phyloP scores from a whole-genome alignment of 2,329 filamentous ascomycete genomes.

The Cladosporium velox region DNA sequence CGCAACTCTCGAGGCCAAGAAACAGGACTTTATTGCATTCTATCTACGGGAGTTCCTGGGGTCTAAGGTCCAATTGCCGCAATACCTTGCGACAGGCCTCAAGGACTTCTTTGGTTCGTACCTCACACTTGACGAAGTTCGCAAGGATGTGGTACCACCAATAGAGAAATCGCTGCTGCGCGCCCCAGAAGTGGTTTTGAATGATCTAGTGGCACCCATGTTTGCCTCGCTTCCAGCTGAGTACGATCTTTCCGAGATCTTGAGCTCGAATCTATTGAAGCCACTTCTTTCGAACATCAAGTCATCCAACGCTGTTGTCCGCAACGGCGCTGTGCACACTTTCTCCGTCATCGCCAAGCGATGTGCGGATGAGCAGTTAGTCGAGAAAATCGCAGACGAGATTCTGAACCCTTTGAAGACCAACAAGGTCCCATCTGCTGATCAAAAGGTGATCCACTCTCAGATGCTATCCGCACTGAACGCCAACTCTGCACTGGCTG shows the following conservation, averaged over 20 bases:
- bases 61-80: constrained; percentile 70
- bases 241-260: constrained; percentile 75
- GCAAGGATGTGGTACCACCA: constrained; percentile 73
- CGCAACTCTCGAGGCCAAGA: constrained; percentile 63
- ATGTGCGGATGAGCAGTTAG: constrained; percentile 58
- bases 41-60: constrained; percentile 83
- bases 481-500: constrained; percentile 62
- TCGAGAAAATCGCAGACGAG: constrained; percentile 74
- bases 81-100: constrained; percentile 71
- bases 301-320: constrained; percentile 78
- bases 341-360: constrained; percentile 70
- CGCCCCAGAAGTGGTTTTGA: constrained; percentile 84
- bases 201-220: constrained; percentile 74
- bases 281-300: constrained; percentile 87
- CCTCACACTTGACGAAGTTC: constrained; percentile 70
- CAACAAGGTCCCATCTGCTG: constrained; percentile 79
- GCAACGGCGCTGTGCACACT: constrained; percentile 71
- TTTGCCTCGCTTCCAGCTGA: constrained; percentile 66
- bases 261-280: constrained; percentile 75
- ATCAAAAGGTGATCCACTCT: constrained; percentile 80
- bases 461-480: constrained; percentile 73
- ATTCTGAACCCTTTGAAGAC: constrained; percentile 76
- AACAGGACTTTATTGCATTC: constrained; percentile 75
- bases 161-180: constrained; percentile 87
- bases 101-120: constrained; percentile 81